Evolutionary conservation across 768 basidiomycete genomes (phyloP).

Genomic region (Suillus lakei): DNA sequence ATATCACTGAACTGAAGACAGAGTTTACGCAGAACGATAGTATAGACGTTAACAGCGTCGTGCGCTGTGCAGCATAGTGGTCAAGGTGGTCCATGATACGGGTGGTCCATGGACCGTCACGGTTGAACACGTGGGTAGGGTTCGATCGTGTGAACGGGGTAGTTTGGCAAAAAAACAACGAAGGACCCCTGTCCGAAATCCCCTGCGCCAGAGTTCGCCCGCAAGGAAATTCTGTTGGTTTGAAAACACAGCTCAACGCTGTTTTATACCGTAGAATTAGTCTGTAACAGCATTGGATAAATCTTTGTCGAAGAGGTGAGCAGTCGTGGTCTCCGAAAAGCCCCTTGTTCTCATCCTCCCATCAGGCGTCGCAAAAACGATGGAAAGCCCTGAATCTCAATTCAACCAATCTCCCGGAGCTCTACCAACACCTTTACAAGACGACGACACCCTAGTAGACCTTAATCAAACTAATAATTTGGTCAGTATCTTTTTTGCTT

Average conservation of each 20-base stretch:
- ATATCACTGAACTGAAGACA: neutral
- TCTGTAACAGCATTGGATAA: neutral
- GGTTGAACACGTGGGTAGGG: slow-evolving; percentile 10
- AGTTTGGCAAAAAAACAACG: slow-evolving; percentile 12
- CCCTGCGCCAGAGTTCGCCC: slow-evolving; percentile 2
- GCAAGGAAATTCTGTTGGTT: neutral
- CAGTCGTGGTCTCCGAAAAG: neutral
- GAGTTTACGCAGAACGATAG: neutral
- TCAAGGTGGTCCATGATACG: neutral
- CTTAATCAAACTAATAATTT: slow-evolving; percentile 29
- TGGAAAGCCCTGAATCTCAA: slow-evolving; percentile 28
- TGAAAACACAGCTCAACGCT: neutral
- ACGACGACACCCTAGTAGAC: slow-evolving; percentile 33
- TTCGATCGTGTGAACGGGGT: slow-evolving; percentile 10
- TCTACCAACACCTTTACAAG: slow-evolving; percentile 11
- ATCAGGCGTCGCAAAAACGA: slow-evolving; percentile 38
- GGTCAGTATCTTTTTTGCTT: slow-evolving; percentile 34
- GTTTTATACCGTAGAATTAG: slow-evolving; percentile 5
- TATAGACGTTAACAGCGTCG: neutral
- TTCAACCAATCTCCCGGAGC: slow-evolving; percentile 23
- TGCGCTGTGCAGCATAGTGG: neutral
- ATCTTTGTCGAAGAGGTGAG: slow-evolving; percentile 20
- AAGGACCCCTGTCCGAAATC: slow-evolving; percentile 12
- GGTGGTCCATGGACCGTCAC: slow-evolving; percentile 6
- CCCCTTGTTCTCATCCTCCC: slow-evolving; percentile 28